Evolutionary conservation across 495 filamentous ascomycete genomes (phyloP).

Genomic region (Bacidia rubella): DNA sequence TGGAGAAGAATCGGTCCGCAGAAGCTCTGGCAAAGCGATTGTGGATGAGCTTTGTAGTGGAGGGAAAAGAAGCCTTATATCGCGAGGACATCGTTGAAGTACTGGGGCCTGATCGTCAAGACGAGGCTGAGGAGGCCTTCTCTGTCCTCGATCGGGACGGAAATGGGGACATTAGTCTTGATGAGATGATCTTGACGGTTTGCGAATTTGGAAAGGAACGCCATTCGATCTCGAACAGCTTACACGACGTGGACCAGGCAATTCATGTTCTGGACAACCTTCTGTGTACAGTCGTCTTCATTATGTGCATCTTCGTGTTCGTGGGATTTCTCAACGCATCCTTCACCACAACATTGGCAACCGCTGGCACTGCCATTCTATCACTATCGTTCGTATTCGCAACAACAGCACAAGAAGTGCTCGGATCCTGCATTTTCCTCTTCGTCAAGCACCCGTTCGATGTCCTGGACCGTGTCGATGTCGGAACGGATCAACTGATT

Average conservation of each 20-base stretch:
- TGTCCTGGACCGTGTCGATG: conserved; percentile 86
- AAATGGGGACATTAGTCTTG: conserved; percentile 86
- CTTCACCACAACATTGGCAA: conserved; percentile 77
- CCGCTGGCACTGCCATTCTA: conserved; percentile 87
- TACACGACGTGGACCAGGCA: conserved; percentile 95
- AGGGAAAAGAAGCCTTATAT: conserved; percentile 68
- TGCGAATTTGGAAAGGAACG: conserved; percentile 69
- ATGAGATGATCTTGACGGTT: conserved; percentile 87
- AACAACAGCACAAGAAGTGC: conserved; percentile 78
- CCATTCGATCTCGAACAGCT: conserved; percentile 73
- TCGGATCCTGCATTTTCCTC: conserved; percentile 93
- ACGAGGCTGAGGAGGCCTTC: conserved; percentile 76
- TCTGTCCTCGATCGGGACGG: conserved; percentile 64
- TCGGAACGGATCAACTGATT: conserved; percentile 54
- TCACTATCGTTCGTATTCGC: conserved; percentile 92
- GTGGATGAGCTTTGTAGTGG: conserved; percentile 97
- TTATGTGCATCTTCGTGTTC: conserved; percentile 78
- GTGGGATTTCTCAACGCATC: conserved; percentile 75
- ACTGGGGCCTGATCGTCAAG: conserved; percentile 54
- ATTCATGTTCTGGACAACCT: conserved; percentile 81
- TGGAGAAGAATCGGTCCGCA: conserved; percentile 67
- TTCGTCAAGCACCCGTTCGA: conserved; percentile 96
- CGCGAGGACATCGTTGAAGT: conserved; percentile 77
- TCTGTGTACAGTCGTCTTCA: conserved; percentile 59
- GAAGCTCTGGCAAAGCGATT: conserved; percentile 83